Conservation (phyloP, 83 land plant genomes). For the Larix sibirica region DNA sequence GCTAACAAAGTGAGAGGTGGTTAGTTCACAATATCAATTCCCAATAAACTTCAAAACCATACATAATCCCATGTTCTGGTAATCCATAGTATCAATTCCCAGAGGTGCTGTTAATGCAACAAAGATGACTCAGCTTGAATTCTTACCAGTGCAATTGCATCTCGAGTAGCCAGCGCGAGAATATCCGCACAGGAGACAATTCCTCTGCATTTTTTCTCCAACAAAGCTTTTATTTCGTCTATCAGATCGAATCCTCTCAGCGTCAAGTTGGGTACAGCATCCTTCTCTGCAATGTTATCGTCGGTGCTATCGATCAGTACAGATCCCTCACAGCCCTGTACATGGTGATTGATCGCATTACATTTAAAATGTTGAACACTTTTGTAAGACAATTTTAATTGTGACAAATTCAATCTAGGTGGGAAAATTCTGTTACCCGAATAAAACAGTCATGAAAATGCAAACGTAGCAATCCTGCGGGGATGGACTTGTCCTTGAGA, state of each 20-base stretch:
- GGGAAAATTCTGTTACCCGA: conserved; percentile 5
- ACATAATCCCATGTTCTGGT: too few relatives aligned
- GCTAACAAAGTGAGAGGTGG: too few relatives aligned
- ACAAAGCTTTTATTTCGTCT: conserved; percentile 8
- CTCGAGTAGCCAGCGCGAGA: conserved; percentile 23
- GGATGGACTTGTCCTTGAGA: conserved; percentile 14
- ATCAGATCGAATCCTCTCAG: conserved; percentile 30
- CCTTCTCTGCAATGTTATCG: conserved; percentile 22
- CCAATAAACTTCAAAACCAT: too few relatives aligned
- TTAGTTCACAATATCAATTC: too few relatives aligned
- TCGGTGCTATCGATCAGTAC: conserved; percentile 21
- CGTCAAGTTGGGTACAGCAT: conserved; percentile 23
- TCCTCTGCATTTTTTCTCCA: conserved; percentile 19
- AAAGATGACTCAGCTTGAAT: background rate
- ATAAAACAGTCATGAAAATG: conserved; percentile 54
- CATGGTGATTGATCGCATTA: background rate
- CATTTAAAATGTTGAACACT: background rate
- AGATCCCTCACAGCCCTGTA: conserved; percentile 36
- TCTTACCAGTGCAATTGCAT: conserved; percentile 12
- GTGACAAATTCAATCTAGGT: too few relatives aligned
- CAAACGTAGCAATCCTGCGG: conserved; percentile 37
- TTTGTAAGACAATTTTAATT: too few relatives aligned
- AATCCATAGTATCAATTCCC: too few relatives aligned
- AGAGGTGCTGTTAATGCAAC: too few relatives aligned
- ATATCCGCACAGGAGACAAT: conserved; percentile 31